These are phyloP conservation scores for Phanerochaete sordida DNA, from an alignment of 768 basidiomycete genomes.

Conservation along the genomic window DNA sequence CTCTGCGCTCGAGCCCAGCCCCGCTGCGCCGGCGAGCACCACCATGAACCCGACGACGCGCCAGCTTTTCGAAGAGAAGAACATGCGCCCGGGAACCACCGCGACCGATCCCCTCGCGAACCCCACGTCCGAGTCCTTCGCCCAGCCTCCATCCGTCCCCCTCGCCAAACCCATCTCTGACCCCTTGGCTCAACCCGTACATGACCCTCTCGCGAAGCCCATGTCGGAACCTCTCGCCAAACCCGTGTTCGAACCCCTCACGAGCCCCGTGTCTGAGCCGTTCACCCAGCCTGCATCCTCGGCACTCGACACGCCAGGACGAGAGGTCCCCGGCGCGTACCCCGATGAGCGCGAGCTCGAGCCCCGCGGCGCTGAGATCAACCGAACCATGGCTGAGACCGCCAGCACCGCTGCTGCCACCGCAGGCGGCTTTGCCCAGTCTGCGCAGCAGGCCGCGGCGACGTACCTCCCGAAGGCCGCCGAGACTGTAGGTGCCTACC, in stretches of 20 bases:
- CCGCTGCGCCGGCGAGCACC: background rate
- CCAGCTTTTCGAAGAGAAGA: constrained; percentile 13
- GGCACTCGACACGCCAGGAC: constrained; percentile 1
- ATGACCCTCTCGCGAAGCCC: too few species aligned
- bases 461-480: constrained; percentile 6
- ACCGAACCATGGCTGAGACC: background rate
- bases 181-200: too few species aligned
- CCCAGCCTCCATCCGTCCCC: too few species aligned
- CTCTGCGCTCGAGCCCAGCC: constrained; percentile 2
- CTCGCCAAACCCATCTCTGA: too few species aligned
- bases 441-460: background rate
- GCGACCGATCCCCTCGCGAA: background rate
- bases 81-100: constrained; percentile 5
- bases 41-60: constrained; percentile 12
- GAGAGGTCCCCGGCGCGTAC: constrained; percentile 12
- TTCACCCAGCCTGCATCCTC: too few species aligned
- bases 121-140: too few species aligned
- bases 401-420: background rate
- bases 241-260: too few species aligned
- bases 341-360: background rate
- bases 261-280: too few species aligned
- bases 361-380: background rate
- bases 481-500: constrained; percentile 17
- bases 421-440: background rate
- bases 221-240: too few species aligned